Base-by-base conservation (phyloP, 2,329 filamentous ascomycete genomes). In the Ascosphaera apis region DNA sequence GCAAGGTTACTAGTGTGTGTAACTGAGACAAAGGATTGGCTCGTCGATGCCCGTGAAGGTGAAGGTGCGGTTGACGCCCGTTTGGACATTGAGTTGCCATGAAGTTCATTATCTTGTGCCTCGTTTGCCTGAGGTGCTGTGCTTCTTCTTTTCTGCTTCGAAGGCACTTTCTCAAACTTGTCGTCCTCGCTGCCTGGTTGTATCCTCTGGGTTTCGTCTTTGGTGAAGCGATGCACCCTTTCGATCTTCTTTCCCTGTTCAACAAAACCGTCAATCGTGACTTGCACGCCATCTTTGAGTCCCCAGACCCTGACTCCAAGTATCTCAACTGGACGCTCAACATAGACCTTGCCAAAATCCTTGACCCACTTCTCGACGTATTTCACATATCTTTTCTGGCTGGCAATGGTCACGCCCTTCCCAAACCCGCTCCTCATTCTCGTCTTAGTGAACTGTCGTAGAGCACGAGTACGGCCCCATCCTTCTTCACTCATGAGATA, bases 341-440 rank as follows among this genome's bases (percentile, higher is more conserved):
- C 60, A 47, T 95, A 98, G 37, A 67, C 65, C 55, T 91, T 91
- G 13, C 67, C 70, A 44, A 61, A 45, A 18, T 69, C 57, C 37
- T 71, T 70, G 2, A 79, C 68, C 86, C 86, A 93, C 9, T 78
- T 69, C 47, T 92, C 78, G 7, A 93, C 80, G 50, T 98, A 98
- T 19, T 67, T 65, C 13, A 98, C 65, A 69, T 80, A 93, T 7
- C 88, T 67, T 40, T 91, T 55, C 54, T 98, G 88, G 44, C 82
- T 92, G 0, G 84, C 83, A 33, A 98, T 98, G 23, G 79, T 88
- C 16, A 98, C 76, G 3, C 88, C 88, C 2, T 74, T 67, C 1
- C 86, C 88, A 50, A 93, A 95, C 13, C 75, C 74, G 2, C 79
- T 77, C 34, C 83, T 63, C 88, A 98, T 98, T 18, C 88, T 67